Percentiles rank a stretch among this genome's conserved stretches.
phyloP scores from a whole-genome alignment of 2,329 filamentous ascomycete genomes.

The Didymella lethalis region DNA sequence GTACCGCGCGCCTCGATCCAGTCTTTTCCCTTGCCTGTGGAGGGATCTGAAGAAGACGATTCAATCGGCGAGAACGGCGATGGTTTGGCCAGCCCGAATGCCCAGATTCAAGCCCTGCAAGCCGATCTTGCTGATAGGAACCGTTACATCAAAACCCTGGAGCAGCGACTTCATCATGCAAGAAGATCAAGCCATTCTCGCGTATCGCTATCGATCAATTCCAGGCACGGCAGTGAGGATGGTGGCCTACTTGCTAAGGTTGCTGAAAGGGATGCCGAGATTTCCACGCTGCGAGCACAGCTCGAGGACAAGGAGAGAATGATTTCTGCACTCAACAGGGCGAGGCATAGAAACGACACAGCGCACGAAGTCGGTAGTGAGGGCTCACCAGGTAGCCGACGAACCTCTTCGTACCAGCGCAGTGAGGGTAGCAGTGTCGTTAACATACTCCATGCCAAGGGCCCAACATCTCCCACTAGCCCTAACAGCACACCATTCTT shows the following conservation, averaged over 20 bases:
- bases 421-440: slow-evolving; percentile 44
- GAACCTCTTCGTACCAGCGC: slow-evolving; percentile 46
- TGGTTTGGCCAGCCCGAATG: slow-evolving; percentile 78
- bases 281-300: slow-evolving; percentile 85
- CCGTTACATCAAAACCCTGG: slow-evolving; percentile 91
- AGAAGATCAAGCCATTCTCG: slow-evolving; percentile 88
- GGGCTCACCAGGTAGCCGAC: slow-evolving; percentile 46
- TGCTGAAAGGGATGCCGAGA: slow-evolving; percentile 90
- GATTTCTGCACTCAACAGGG: slow-evolving; percentile 84
- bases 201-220: slow-evolving; percentile 75
- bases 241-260: slow-evolving; percentile 75
- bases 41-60: slow-evolving; percentile 52
- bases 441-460: slow-evolving; percentile 38
- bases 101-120: slow-evolving; percentile 92
- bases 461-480: slow-evolving; percentile 36
- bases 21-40: slow-evolving; percentile 34
- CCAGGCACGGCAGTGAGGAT: slow-evolving; percentile 75
- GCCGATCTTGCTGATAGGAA: slow-evolving; percentile 97
- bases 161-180: slow-evolving; percentile 90
- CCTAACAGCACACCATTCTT: slow-evolving; percentile 29
- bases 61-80: slow-evolving; percentile 84
- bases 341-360: slow-evolving; percentile 83
- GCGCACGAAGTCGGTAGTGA: slow-evolving; percentile 65
- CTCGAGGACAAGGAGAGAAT: slow-evolving; percentile 96
- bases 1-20: slow-evolving; percentile 45